Conservation (phyloP, 2,329 filamentous ascomycete species). For the Fusarium albidum region DNA sequence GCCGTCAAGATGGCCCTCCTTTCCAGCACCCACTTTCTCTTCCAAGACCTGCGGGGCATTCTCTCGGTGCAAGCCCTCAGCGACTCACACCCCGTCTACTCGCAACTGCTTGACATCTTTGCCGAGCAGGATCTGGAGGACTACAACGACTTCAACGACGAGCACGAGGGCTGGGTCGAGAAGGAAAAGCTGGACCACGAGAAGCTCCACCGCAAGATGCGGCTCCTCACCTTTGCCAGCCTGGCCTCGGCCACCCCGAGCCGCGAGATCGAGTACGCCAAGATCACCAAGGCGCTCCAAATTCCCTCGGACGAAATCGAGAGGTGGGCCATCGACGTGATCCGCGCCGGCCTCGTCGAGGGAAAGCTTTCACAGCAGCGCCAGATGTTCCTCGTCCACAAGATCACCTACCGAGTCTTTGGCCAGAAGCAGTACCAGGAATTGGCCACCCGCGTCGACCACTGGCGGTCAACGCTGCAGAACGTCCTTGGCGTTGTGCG, state of each 20-base stretch:
- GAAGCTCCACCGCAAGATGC: constrained; percentile 91
- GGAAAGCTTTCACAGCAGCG: constrained; percentile 95
- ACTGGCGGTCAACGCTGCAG: constrained; percentile 85
- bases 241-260: constrained; percentile 84
- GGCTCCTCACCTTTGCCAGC: constrained; percentile 90
- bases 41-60: constrained; percentile 83
- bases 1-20: constrained; percentile 63
- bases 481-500: constrained; percentile 81
- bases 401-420: constrained; percentile 95
- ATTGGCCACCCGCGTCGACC: constrained; percentile 87
- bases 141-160: constrained; percentile 93
- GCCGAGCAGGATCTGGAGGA: constrained; percentile 93
- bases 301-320: constrained; percentile 87
- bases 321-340: constrained; percentile 98
- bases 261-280: constrained; percentile 87
- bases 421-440: constrained; percentile 98
- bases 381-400: constrained; percentile 93
- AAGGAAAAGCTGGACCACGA: constrained; percentile 75
- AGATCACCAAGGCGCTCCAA: constrained; percentile 85
- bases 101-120: constrained; percentile 94
- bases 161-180: constrained; percentile 87
- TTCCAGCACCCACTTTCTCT: constrained; percentile 69
- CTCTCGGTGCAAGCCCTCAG: constrained; percentile 85
- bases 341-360: constrained; percentile 93
- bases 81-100: constrained; percentile 84